phyloP scores from a whole-genome alignment of 1,139 yeast species.

The Suhomyces kunorum region DNA sequence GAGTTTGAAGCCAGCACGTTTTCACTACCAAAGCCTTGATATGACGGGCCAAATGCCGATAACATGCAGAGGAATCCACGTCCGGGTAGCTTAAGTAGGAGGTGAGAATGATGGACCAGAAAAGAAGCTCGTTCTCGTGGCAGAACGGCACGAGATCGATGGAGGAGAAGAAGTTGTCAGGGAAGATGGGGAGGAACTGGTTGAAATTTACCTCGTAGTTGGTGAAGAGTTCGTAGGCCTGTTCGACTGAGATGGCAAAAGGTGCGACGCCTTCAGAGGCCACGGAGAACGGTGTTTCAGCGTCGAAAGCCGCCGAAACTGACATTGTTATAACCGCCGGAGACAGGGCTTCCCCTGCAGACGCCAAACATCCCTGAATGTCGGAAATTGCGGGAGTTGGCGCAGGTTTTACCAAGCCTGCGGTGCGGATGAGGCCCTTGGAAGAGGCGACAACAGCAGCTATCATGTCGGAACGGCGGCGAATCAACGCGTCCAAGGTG shows the following conservation, averaged over 20 bases:
- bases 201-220: slow-evolving; percentile 38
- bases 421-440: slow-evolving; percentile 10
- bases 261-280: slow-evolving; percentile 21
- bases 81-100: slow-evolving; percentile 30
- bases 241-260: slow-evolving; percentile 29
- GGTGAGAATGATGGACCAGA: slow-evolving; percentile 46
- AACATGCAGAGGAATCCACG: slow-evolving; percentile 20
- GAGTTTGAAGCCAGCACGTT: slow-evolving; percentile 49
- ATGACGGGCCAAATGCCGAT: slow-evolving; percentile 33
- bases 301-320: background rate
- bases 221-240: slow-evolving; percentile 32
- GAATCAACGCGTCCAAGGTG: slow-evolving; percentile 30
- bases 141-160: slow-evolving; percentile 25
- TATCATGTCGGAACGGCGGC: slow-evolving; percentile 29
- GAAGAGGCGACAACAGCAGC: slow-evolving; percentile 25
- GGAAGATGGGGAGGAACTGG: slow-evolving; percentile 43
- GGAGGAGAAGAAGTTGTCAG: slow-evolving; percentile 36
- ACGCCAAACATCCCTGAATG: slow-evolving; percentile 33
- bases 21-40: slow-evolving; percentile 43
- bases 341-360: slow-evolving; percentile 14
- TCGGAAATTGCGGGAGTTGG: slow-evolving; percentile 20
- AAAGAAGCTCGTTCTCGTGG: slow-evolving; percentile 38
- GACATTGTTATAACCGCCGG: no score
- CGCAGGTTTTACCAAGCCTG: slow-evolving; percentile 6
- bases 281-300: slow-evolving; percentile 18